Percentiles rank a stretch among this genome's conserved stretches.
Evolutionary conservation across 257 asterid genomes (phyloP).

Genomic region (Solanum etuberosum): DNA sequence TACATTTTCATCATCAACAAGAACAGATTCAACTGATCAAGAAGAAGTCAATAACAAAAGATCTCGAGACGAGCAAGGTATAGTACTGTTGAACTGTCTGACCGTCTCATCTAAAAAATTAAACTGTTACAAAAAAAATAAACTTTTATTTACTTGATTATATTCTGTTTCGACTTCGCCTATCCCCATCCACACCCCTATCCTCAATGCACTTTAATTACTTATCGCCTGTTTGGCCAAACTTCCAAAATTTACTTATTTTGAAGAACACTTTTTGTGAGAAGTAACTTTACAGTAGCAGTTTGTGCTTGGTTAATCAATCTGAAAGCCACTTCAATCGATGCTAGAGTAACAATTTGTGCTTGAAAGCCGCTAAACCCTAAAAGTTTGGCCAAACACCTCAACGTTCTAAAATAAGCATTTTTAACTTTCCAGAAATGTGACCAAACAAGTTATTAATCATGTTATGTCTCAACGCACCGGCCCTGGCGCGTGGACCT

Average conservation of each 20-base stretch:
- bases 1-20: conserved; percentile 21
- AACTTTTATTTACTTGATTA: background rate
- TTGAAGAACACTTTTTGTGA: background rate
- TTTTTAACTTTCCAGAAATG: background rate
- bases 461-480: background rate
- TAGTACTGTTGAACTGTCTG: background rate
- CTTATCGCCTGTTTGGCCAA: background rate
- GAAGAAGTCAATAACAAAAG: conserved; percentile 49
- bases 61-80: conserved; percentile 40
- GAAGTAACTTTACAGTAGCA: background rate
- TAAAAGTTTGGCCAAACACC: background rate
- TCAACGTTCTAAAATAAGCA: background rate
- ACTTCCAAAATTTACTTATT: background rate
- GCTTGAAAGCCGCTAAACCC: background rate
- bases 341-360: background rate
- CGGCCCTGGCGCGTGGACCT: background rate
- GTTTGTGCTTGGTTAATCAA: background rate
- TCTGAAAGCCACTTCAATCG: background rate
- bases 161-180: background rate
- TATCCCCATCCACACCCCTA: background rate
- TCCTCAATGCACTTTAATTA: background rate
- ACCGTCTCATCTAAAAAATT: background rate
- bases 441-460: background rate
- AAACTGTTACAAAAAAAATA: background rate
- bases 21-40: conserved; percentile 20